Evolutionary conservation across 768 basidiomycete genomes (phyloP).

Genomic region (Xerocomellus amylosporus): DNA sequence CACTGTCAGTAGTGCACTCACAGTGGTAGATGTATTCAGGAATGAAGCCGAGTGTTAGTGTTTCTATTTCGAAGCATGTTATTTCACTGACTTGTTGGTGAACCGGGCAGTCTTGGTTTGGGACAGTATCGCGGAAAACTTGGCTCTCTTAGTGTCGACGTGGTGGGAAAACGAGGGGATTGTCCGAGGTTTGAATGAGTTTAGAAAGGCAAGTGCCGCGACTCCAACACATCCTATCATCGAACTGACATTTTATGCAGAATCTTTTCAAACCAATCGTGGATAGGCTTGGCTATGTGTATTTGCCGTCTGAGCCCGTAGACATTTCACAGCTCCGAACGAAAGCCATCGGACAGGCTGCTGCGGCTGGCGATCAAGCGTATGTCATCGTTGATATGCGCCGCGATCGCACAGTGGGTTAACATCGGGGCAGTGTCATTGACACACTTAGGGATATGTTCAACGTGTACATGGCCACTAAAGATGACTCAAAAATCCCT

Average conservation of each 20-base stretch:
- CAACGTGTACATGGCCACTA: slow-evolving; percentile 61
- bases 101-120: slow-evolving; percentile 68
- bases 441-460: slow-evolving; percentile 72
- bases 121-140: slow-evolving; percentile 60
- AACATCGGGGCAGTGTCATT: slow-evolving; percentile 53
- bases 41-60: slow-evolving; percentile 75
- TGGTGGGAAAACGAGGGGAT: slow-evolving; percentile 82
- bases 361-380: slow-evolving; percentile 43
- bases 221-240: not conserved
- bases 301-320: slow-evolving; percentile 57
- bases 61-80: not conserved
- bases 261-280: slow-evolving; percentile 72
- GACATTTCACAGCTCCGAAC: slow-evolving; percentile 75
- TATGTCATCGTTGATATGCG: slow-evolving; percentile 15
- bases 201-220: slow-evolving; percentile 51
- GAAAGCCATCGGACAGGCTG: slow-evolving; percentile 60
- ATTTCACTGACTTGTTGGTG: slow-evolving; percentile 1
- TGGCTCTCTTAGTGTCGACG: slow-evolving; percentile 53
- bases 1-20: slow-evolving; percentile 72
- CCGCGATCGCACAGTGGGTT: not conserved
- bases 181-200: slow-evolving; percentile 52
- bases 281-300: slow-evolving; percentile 75
- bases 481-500: slow-evolving; percentile 76
- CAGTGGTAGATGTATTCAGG: slow-evolving; percentile 64
- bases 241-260: slow-evolving; percentile 33